Evolutionary conservation across 2,329 filamentous ascomycete genomes (phyloP).

Genomic region (Penicillium sp.): DNA sequence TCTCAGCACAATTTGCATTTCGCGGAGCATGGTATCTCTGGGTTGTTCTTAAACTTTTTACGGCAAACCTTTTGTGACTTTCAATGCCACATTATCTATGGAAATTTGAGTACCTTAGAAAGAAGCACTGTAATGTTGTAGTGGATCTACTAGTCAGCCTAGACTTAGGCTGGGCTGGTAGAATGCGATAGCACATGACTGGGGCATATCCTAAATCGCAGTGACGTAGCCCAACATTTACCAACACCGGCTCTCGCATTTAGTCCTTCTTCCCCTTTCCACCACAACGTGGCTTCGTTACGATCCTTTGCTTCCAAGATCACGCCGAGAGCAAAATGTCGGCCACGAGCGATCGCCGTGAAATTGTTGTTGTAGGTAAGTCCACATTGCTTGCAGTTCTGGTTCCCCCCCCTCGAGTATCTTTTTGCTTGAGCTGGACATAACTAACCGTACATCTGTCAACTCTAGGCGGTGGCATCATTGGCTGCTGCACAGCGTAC

Average conservation of each 20-base stretch:
- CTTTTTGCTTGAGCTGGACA: slow-evolving; percentile 6
- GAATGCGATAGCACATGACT: slow-evolving; percentile 35
- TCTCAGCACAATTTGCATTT: slow-evolving; percentile 38
- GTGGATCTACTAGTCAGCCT: background rate
- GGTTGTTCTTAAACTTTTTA: slow-evolving; percentile 21
- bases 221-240: slow-evolving; percentile 39
- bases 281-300: slow-evolving; percentile 34
- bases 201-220: slow-evolving; percentile 14
- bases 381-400: slow-evolving; percentile 8
- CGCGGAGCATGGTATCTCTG: slow-evolving; percentile 36
- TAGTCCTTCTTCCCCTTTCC: slow-evolving; percentile 8
- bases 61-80: slow-evolving; percentile 19
- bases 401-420: slow-evolving; percentile 36
- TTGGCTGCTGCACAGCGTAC: slow-evolving; percentile 90
- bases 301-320: slow-evolving; percentile 25
- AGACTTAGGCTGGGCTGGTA: background rate
- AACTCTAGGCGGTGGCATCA: slow-evolving; percentile 80
- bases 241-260: slow-evolving; percentile 12
- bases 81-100: slow-evolving; percentile 10
- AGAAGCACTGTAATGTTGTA: background rate
- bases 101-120: slow-evolving; percentile 13
- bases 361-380: slow-evolving; percentile 52
- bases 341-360: slow-evolving; percentile 37
- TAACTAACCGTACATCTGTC: slow-evolving; percentile 24
- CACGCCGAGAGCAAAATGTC: slow-evolving; percentile 39